These are phyloP conservation scores for Colletotrichum sp. DNA, from an alignment of 2,329 filamentous ascomycete species.

Conservation along the genomic window DNA sequence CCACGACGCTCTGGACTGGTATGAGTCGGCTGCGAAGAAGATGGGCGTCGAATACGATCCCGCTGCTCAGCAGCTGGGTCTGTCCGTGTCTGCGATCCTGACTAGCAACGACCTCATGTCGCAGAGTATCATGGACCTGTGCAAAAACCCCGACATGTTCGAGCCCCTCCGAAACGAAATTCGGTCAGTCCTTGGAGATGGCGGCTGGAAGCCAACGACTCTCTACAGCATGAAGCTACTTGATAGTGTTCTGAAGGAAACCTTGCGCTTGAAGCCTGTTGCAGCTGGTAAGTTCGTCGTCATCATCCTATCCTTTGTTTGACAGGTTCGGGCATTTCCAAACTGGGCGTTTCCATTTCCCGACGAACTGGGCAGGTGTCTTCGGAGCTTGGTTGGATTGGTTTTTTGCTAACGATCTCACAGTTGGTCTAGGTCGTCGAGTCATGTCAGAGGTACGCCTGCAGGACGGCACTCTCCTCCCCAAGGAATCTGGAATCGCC, in stretches of 20 bases:
- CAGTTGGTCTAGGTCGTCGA: slow-evolving; percentile 6
- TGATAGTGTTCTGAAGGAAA: slow-evolving; percentile 14
- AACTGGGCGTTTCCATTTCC: neutral
- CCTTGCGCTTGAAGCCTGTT: slow-evolving; percentile 10
- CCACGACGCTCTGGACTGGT: slow-evolving; percentile 28
- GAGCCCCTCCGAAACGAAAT: slow-evolving; percentile 27
- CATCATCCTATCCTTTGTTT: neutral
- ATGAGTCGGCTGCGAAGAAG: neutral
- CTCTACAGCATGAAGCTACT: slow-evolving; percentile 15
- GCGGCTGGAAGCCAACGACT: neutral
- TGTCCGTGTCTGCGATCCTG: slow-evolving; percentile 27
- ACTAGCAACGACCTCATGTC: slow-evolving; percentile 27
- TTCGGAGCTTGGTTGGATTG: neutral
- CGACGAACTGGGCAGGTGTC: neutral
- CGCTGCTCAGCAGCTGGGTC: slow-evolving; percentile 19
- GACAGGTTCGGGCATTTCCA: neutral
- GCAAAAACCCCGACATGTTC: slow-evolving; percentile 23
- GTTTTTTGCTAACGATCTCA: neutral
- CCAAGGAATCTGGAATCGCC: slow-evolving; percentile 24
- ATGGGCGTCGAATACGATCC: slow-evolving; percentile 3
- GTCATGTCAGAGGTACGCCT: slow-evolving; percentile 1
- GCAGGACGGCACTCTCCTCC: slow-evolving; percentile 26
- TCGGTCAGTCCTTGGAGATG: neutral
- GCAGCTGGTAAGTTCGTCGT: neutral
- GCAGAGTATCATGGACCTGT: slow-evolving; percentile 24